These are phyloP conservation scores for Coelastrella sp. DNA, from an alignment of 139 green algal genomes.

Conservation along the genomic window DNA sequence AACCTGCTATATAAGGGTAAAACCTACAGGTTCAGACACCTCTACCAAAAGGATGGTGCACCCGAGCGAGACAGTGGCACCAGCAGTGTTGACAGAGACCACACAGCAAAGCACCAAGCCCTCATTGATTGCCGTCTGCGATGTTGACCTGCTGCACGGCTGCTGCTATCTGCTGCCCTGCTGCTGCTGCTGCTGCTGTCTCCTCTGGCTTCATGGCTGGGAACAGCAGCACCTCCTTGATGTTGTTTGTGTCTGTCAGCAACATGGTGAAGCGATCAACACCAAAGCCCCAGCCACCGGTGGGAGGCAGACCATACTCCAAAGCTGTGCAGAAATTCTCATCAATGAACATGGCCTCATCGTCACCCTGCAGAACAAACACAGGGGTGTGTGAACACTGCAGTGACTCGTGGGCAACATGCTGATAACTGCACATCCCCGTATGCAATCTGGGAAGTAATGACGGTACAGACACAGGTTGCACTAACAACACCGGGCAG, in stretches of 20 bases:
- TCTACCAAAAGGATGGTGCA: no score
- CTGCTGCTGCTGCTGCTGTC: not conserved
- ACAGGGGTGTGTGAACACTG: no score
- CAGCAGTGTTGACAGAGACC: not conserved
- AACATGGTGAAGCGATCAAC: constrained; percentile 99
- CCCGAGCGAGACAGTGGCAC: no score
- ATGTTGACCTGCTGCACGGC: not conserved
- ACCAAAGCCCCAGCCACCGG: constrained; percentile 97
- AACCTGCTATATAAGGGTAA: no score
- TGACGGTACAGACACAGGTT: no score
- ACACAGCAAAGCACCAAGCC: not conserved
- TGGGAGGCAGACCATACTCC: constrained; percentile 99
- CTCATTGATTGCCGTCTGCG: not conserved
- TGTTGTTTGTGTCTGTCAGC: constrained; percentile 97
- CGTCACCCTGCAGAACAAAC: constrained; percentile 81
- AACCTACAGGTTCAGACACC: no score
- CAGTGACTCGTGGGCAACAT: no score
- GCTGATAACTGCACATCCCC: no score
- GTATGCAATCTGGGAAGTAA: no score
- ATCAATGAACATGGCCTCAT: constrained; percentile 99
- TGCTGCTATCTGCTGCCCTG: constrained; percentile 33
- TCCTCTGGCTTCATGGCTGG: constrained; percentile 99
- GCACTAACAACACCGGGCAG: no score
- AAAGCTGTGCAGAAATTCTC: constrained; percentile 97
- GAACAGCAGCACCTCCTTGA: constrained; percentile 99